Evolutionary conservation across 2,329 filamentous ascomycete genomes (phyloP).

Genomic region (Colletotrichum tanaceti): DNA sequence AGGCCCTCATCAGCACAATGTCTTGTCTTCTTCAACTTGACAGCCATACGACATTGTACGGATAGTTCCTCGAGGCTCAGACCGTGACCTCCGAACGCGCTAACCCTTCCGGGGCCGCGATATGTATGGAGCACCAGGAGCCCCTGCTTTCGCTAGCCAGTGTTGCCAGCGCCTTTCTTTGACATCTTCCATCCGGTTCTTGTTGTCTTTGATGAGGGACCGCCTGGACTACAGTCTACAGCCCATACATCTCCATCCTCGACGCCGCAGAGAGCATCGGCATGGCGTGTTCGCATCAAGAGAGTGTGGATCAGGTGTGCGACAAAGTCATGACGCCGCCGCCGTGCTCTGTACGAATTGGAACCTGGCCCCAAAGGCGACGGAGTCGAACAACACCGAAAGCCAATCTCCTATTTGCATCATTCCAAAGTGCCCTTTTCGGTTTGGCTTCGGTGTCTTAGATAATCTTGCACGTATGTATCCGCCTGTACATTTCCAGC

Average conservation of each 20-base stretch:
- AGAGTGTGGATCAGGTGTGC: not conserved
- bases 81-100: conserved; percentile 17
- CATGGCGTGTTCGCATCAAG: conserved; percentile 8
- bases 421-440: not conserved
- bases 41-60: too few relatives aligned
- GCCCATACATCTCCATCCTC: too few relatives aligned
- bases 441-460: conserved; percentile 3
- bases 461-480: conserved; percentile 14
- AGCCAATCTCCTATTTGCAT: not conserved
- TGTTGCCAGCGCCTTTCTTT: conserved; percentile 23
- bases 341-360: not conserved
- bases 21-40: conserved; percentile 33
- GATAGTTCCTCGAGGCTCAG: conserved; percentile 14
- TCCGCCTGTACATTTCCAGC: not conserved
- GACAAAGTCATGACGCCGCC: too few relatives aligned
- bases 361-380: not conserved
- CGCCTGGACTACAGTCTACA: too few relatives aligned
- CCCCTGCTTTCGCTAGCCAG: conserved; percentile 32
- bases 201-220: not conserved
- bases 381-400: conserved; percentile 2
- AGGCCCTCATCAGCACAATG: conserved; percentile 12
- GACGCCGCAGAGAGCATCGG: conserved; percentile 9
- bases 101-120: conserved; percentile 25
- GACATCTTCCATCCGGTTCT: conserved; percentile 12
- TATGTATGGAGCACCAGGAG: not conserved